phyloP scores from a whole-genome alignment of 805 yeast species.

The Kodamaea lidongshanica region DNA sequence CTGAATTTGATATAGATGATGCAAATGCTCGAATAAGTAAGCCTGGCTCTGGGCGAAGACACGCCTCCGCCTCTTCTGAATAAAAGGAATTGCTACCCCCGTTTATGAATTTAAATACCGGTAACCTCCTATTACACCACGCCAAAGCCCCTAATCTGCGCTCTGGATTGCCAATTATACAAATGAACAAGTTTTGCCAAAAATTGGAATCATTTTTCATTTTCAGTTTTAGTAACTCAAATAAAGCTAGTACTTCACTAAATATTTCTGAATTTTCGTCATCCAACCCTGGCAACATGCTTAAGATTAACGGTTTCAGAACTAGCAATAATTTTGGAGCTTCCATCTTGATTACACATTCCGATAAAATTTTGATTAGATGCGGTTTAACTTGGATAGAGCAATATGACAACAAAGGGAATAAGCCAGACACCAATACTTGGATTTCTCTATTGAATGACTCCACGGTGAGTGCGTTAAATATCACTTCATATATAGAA shows the following conservation, averaged over 20 bases:
- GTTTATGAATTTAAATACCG: slow-evolving; percentile 40
- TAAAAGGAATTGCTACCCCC: slow-evolving; percentile 13
- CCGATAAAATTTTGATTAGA: slow-evolving; percentile 55
- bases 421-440: slow-evolving; percentile 88
- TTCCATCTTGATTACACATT: slow-evolving; percentile 42
- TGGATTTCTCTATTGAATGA: slow-evolving; percentile 50
- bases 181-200: slow-evolving; percentile 78
- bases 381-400: slow-evolving; percentile 83
- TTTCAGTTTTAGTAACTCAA: slow-evolving; percentile 53
- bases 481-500: slow-evolving; percentile 66
- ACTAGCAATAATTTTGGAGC: slow-evolving; percentile 41
- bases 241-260: slow-evolving; percentile 48
- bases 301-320: slow-evolving; percentile 63
- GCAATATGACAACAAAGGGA: slow-evolving; percentile 84
- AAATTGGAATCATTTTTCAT: slow-evolving; percentile 66
- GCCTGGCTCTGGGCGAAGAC: slow-evolving; percentile 75
- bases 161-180: slow-evolving; percentile 73
- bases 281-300: slow-evolving; percentile 82
- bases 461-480: slow-evolving; percentile 54
- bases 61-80: slow-evolving; percentile 49
- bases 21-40: slow-evolving; percentile 68
- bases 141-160: slow-evolving; percentile 76
- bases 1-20: slow-evolving; percentile 47
- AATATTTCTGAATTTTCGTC: slow-evolving; percentile 88
- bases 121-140: slow-evolving; percentile 65